A percentile compares a stretch with the other conserved stretches of the same genome.
Evolutionary conservation across 805 yeast species (phyloP).

Genomic region (Isabelozyma rhagii): DNA sequence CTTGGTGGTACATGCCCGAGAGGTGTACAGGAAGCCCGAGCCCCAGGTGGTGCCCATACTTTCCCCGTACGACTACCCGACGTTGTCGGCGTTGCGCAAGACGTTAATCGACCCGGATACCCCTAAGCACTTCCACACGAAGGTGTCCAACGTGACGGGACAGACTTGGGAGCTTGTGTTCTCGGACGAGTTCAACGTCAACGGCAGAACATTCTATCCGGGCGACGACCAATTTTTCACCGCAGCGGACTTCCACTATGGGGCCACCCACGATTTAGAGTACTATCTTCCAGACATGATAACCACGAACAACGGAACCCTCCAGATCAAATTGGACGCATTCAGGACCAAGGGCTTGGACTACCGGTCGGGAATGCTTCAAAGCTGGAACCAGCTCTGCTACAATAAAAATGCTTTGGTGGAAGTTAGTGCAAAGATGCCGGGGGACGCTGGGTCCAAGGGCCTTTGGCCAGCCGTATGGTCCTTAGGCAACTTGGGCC

Average conservation of each 20-base stretch:
- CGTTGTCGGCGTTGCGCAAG: slow-evolving; percentile 57
- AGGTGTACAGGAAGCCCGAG: slow-evolving; percentile 2
- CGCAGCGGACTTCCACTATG: slow-evolving; percentile 34
- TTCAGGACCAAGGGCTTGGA: slow-evolving; percentile 22
- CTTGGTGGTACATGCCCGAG: slow-evolving; percentile 5
- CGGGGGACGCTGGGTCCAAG: slow-evolving; percentile 26
- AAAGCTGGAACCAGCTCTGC: slow-evolving; percentile 34
- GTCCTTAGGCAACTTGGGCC: slow-evolving; percentile 36
- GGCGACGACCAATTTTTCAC: slow-evolving; percentile 39
- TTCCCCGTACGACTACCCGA: slow-evolving; percentile 56
- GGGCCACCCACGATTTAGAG: slow-evolving; percentile 36
- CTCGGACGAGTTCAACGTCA: slow-evolving; percentile 37
- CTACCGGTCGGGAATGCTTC: slow-evolving; percentile 36
- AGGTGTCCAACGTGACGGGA: slow-evolving; percentile 32
- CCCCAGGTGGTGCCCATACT: slow-evolving; percentile 35
- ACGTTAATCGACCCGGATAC: slow-evolving; percentile 71
- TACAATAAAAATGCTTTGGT: slow-evolving; percentile 28
- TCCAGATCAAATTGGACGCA: slow-evolving; percentile 30
- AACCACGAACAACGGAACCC: slow-evolving; percentile 32
- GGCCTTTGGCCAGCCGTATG: slow-evolving; percentile 41
- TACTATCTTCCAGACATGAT: slow-evolving; percentile 38
- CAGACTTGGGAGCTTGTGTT: slow-evolving; percentile 31
- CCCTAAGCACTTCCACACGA: slow-evolving; percentile 49
- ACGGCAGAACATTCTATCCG: slow-evolving; percentile 35
- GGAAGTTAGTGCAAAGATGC: slow-evolving; percentile 26